Conservation (phyloP, 1,284 basidiomycete genomes). For the Melanopsichium pennsylvanicum region DNA sequence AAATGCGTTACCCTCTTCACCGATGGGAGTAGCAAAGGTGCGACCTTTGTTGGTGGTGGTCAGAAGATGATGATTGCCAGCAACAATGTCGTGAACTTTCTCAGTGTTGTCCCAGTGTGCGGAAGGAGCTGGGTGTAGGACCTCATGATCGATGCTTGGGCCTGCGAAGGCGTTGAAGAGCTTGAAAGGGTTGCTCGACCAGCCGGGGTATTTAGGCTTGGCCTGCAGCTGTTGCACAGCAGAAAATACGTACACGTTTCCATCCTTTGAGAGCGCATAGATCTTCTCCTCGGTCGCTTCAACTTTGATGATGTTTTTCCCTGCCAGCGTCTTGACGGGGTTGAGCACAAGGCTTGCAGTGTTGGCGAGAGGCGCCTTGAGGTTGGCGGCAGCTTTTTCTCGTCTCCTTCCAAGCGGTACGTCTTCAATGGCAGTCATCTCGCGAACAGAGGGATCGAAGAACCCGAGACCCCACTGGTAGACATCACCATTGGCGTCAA, state of each 20-base stretch:
- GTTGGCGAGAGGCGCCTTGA: conserved; percentile 33
- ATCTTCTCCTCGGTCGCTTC: conserved; percentile 59
- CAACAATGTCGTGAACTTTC: conserved; percentile 48
- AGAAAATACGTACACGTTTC: conserved; percentile 62
- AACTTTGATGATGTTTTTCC: conserved; percentile 61
- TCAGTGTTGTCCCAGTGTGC: conserved; percentile 44
- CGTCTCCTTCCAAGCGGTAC: conserved; percentile 48
- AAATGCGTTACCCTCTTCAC: conserved; percentile 79
- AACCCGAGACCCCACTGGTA: conserved; percentile 65
- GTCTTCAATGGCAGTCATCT: conserved; percentile 45
- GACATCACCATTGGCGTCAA: conserved; percentile 74
- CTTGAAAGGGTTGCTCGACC: conserved; percentile 45
- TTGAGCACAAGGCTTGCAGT: conserved; percentile 22
- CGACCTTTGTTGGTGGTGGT: conserved; percentile 83
- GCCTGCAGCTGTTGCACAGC: conserved; percentile 43
- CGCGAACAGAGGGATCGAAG: conserved; percentile 50
- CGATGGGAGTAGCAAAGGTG: conserved; percentile 80
- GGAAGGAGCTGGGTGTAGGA: conserved; percentile 34
- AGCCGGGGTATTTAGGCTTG: conserved; percentile 27
- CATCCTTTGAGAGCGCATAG: conserved; percentile 55
- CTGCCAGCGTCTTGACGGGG: conserved; percentile 57
- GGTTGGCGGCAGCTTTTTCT: conserved; percentile 43
- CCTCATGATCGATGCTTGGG: conserved; percentile 49
- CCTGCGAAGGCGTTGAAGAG: conserved; percentile 48
- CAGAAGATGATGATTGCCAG: conserved; percentile 81